Evolutionary conservation across 1,284 basidiomycete species (phyloP).

Genomic region (Moniliophthora roreri): DNA sequence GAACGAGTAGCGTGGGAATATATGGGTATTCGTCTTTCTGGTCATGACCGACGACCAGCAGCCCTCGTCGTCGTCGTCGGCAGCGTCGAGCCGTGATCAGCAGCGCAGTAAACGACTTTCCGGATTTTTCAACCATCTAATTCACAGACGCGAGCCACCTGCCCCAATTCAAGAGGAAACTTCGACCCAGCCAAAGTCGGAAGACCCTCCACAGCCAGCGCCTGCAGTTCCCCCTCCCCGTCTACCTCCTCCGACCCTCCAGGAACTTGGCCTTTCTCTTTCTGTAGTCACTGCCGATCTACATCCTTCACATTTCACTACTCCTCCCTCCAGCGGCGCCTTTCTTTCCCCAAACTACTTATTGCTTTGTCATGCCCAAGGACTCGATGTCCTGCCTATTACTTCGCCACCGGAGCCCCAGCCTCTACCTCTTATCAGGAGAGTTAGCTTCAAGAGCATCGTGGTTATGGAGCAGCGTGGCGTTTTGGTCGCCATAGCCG

Average conservation of each 20-base stretch:
- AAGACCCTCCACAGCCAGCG: slow-evolving; percentile 51
- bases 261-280: slow-evolving; percentile 73
- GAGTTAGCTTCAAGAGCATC: slow-evolving; percentile 79
- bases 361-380: slow-evolving; percentile 80
- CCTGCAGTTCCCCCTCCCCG: slow-evolving; percentile 67
- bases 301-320: slow-evolving; percentile 72
- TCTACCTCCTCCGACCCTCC: slow-evolving; percentile 65
- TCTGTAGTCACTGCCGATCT: slow-evolving; percentile 65
- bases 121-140: slow-evolving; percentile 77
- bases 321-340: slow-evolving; percentile 72
- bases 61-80: background rate
- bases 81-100: slow-evolving; percentile 10
- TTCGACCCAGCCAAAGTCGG: slow-evolving; percentile 38
- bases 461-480: slow-evolving; percentile 87
- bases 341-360: slow-evolving; percentile 78
- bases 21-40: background rate
- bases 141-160: slow-evolving; percentile 62
- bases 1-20: background rate
- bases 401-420: slow-evolving; percentile 67
- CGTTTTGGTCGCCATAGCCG: slow-evolving; percentile 81
- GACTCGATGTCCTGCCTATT: slow-evolving; percentile 76
- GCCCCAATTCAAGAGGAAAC: slow-evolving; percentile 12
- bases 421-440: slow-evolving; percentile 76
- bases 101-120: slow-evolving; percentile 72
- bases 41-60: slow-evolving; percentile 3